These are phyloP conservation scores for Tetrapyrgos nigripes DNA, from an alignment of 1,284 basidiomycete genomes.

Conservation along the genomic window DNA sequence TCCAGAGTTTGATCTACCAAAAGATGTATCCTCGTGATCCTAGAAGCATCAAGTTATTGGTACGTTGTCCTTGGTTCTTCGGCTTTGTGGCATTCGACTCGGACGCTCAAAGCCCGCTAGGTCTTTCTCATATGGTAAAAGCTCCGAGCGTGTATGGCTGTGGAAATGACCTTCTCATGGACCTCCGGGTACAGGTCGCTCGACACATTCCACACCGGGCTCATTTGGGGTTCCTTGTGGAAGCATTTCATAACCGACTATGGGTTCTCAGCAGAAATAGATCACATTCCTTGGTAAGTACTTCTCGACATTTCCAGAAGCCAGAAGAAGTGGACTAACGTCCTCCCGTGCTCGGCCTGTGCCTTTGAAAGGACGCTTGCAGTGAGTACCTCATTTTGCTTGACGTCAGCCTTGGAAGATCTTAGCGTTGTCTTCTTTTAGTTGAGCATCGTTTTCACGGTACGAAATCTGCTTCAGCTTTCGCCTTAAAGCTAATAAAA, in stretches of 20 bases:
- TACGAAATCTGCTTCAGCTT: not conserved
- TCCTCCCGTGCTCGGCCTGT: not conserved
- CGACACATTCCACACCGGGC: conserved; percentile 43
- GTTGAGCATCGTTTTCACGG: conserved; percentile 9
- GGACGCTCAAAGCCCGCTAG: conserved; percentile 15
- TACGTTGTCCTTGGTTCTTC: conserved; percentile 26
- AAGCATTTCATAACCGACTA: conserved; percentile 46
- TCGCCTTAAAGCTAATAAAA: not conserved
- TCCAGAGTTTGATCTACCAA: conserved; percentile 50
- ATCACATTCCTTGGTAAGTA: conserved; percentile 45
- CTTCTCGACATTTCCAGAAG: not conserved
- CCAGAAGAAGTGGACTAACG: too few species aligned
- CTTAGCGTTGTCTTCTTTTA: not conserved
- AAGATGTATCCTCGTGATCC: conserved; percentile 47
- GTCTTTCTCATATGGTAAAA: conserved; percentile 36
- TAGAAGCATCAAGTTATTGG: conserved; percentile 38
- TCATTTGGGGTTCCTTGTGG: conserved; percentile 44
- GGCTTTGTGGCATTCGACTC: not conserved
- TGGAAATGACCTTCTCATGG: too few species aligned
- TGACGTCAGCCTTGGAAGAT: not conserved
- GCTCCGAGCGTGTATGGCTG: too few species aligned
- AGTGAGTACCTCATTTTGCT: conserved; percentile 34
- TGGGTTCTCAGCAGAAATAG: conserved; percentile 36
- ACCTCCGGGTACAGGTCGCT: conserved; percentile 42
- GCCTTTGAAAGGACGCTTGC: conserved; percentile 43